phyloP scores from a whole-genome alignment of 202 grass and related monocot genomes.

The Brachypodium distachyon region DNA sequence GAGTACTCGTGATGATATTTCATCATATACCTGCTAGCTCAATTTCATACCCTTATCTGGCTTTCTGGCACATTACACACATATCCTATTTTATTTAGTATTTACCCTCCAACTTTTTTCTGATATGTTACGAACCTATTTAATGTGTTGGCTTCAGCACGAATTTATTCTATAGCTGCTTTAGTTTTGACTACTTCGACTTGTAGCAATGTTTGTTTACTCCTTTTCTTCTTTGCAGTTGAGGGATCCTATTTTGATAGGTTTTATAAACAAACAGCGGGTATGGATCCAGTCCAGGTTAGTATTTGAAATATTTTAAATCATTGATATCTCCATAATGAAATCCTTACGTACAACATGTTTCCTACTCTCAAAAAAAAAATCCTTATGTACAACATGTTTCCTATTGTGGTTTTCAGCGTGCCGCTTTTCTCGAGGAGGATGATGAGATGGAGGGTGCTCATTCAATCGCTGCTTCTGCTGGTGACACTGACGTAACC shows the following conservation, averaged over 20 bases:
- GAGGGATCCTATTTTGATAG: conserved; percentile 91
- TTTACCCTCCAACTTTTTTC: not conserved
- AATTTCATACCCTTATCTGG: not conserved
- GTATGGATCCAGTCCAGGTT: conserved; percentile 89
- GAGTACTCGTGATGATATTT: too few relatives aligned
- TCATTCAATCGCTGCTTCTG: conserved; percentile 74
- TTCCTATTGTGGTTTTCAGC: conserved; percentile 50
- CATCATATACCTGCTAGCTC: not conserved
- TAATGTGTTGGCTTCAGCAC: not conserved
- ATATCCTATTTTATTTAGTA: not conserved
- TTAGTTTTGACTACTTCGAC: not conserved
- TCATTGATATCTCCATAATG: not conserved
- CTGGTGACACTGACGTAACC: conserved; percentile 82
- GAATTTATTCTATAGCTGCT: not conserved
- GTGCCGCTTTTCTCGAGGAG: conserved; percentile 83
- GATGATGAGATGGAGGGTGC: conserved; percentile 97
- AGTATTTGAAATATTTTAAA: not conserved
- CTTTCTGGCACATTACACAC: not conserved
- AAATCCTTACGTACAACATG: not conserved
- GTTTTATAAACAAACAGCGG: conserved; percentile 78
- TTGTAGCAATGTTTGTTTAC: not conserved
- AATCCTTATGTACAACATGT: not conserved
- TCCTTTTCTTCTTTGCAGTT: conserved; percentile 47
- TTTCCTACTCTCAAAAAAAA: not conserved
- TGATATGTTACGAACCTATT: not conserved